Evolutionary conservation across 2,329 filamentous ascomycete genomes (phyloP), one percentile per base, ranked within the genome.

Genomic region (Metarhizium humberi): DNA sequence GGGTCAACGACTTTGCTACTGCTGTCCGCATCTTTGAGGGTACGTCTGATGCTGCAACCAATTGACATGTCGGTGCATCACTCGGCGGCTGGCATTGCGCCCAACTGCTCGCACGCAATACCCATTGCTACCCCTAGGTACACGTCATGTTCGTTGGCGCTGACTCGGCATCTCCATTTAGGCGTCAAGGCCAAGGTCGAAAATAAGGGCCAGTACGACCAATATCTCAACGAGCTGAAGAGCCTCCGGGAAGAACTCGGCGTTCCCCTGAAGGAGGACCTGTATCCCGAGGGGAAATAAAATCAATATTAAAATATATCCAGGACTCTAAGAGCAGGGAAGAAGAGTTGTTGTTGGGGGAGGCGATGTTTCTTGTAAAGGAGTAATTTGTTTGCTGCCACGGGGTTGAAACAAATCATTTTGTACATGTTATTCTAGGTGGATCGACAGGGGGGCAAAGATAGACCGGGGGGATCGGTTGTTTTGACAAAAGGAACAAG

Each of bases 161-260:
- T 42, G 29, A n/a, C n/a, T 42, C 29, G 34, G 14, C 43, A 18
- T 36, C 14, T 46, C 38, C 36, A 53, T 50, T 18, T 61, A 96
- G 92, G 92, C 70, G 88, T 99, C 83, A 96, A 96, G 80, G 90
- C 91, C 76, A 99, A 99, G 85, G 94, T 97, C 66, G 94, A 99
- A 84, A 99, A 95, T 85, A 87, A 90, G 76, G 84, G 84, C 69
- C 94, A 99, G 80, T 99, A 99, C 79, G 83, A 96, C 70, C 87
- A 96, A 79, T 96, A 95, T 77, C 85, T 99, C 59, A 81, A 89
- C 70, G 90, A 96, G 79, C 90, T 99, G 65, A 90, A 95, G 81
- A 81, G 87, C 62, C 80, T 97, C 68, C 87, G 92, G 68, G 90
- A 95, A 81, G 92, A 97, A 79, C 85, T 97, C 61, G 92, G 92